Evolutionary conservation across 2,329 filamentous ascomycete genomes (phyloP), one percentile per base, ranked within the genome.

Genomic region (Arthrobotrys sphaeroides): DNA sequence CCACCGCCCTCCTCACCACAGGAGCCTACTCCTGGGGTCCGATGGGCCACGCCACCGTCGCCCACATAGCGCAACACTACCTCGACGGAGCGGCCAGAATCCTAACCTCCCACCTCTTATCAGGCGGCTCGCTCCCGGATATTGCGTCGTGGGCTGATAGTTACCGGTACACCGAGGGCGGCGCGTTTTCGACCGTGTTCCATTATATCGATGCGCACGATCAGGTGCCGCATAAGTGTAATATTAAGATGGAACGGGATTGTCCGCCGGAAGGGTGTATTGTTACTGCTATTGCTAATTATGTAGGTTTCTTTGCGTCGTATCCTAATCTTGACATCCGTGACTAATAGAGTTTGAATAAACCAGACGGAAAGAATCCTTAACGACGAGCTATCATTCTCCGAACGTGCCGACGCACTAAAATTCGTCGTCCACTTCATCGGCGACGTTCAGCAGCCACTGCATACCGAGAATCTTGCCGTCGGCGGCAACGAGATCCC

Each of bases 181-280:
- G 87, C 18, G 84, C 84, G 31, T 90, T 88, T 81, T 88, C 86
- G 6, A 86, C 84, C 77, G 85, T 85, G 36, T 89, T 89, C 80
- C 89, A 91, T 83, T 91, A 88, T 82, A 90, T 91, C 81, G 88
- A 90, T 81, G 88, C 88, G 73, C 85, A 89, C 78, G 89, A 90
- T 82, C 82, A 82, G 77, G 88, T 88, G 64, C 78, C 78, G 4
- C 88, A 80, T 13, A 84, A 82, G 51, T 90, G 89, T 82, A 84
- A 84, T 74, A 85, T 90, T 76, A 85, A 88, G 79, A 85, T 86
- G 70, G 83, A 85, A 36, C 86, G 88, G 70, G 89, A 90, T 82
- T 90, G 88, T 83, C 87, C 88, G 77, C 83, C 81, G 3, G 84
- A 83, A 13, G 88, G 88, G 13, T 90, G 89, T 82, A 84, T 90